A percentile compares a stretch with the other conserved stretches of the same genome.
These are phyloP conservation scores for Francoa sonchifolia DNA, from an alignment of 441 rosid species.

Conservation along the genomic window DNA sequence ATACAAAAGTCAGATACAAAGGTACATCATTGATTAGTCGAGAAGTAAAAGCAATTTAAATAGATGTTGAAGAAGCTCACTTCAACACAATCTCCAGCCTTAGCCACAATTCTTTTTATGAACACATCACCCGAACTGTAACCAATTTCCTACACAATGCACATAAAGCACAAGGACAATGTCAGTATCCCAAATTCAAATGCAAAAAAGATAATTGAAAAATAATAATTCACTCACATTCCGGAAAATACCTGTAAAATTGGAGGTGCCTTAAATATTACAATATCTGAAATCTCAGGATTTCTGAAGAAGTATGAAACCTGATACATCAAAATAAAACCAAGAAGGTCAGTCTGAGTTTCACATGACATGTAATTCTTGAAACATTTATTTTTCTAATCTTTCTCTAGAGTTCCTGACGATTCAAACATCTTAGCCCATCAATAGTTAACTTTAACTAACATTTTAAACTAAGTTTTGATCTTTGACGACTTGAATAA, in stretches of 20 bases:
- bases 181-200: conserved; percentile 8
- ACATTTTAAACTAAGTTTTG: background rate
- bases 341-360: conserved; percentile 3
- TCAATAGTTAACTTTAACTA: background rate
- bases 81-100: conserved; percentile 54
- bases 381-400: background rate
- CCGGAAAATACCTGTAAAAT: conserved; percentile 31
- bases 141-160: conserved; percentile 34
- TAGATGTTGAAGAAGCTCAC: conserved; percentile 21
- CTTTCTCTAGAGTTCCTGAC: background rate
- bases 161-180: conserved; percentile 9
- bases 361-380: background rate
- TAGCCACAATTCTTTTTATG: conserved; percentile 61
- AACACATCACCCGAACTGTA: conserved; percentile 38
- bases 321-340: conserved; percentile 17
- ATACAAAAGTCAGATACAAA: background rate
- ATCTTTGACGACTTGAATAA: background rate
- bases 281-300: conserved; percentile 61
- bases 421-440: background rate
- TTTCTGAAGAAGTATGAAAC: conserved; percentile 54
- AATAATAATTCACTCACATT: background rate
- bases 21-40: background rate
- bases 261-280: conserved; percentile 62
- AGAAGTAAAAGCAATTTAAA: background rate
- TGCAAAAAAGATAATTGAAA: background rate